Evolutionary conservation across 108 stramenopile genomes (phyloP).

Genomic region (Aurantiochytrium sp.): DNA sequence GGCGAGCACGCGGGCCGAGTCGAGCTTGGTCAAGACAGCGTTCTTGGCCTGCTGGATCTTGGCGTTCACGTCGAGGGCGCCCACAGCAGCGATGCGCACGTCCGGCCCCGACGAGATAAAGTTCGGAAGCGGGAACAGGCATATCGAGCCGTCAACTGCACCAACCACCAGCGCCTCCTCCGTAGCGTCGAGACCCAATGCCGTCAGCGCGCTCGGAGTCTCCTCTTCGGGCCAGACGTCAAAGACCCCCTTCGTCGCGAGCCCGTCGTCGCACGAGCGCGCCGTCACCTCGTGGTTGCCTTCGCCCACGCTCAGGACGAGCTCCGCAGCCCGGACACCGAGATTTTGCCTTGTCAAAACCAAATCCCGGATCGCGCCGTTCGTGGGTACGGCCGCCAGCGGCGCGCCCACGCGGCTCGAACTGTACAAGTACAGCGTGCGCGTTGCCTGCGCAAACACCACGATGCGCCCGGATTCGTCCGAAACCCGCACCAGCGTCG

Average conservation of each 20-base stretch:
- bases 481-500: background rate
- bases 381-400: background rate
- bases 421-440: background rate
- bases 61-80: background rate
- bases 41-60: background rate
- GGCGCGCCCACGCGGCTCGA: background rate
- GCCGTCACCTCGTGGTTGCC: background rate
- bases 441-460: background rate
- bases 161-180: background rate
- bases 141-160: background rate
- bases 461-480: background rate
- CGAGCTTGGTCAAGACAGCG: background rate
- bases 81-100: background rate
- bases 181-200: background rate
- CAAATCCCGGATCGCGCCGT: background rate
- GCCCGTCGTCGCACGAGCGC: background rate
- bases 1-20: background rate
- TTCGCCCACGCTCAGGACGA: background rate
- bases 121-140: background rate
- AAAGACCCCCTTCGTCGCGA: background rate
- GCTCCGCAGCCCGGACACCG: background rate
- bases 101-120: background rate
- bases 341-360: background rate
- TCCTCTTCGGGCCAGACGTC: conserved; percentile 9
- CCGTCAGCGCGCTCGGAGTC: background rate